Conservation (phyloP, 2,329 filamentous ascomycete genomes). For the Cladosporium sp. region DNA sequence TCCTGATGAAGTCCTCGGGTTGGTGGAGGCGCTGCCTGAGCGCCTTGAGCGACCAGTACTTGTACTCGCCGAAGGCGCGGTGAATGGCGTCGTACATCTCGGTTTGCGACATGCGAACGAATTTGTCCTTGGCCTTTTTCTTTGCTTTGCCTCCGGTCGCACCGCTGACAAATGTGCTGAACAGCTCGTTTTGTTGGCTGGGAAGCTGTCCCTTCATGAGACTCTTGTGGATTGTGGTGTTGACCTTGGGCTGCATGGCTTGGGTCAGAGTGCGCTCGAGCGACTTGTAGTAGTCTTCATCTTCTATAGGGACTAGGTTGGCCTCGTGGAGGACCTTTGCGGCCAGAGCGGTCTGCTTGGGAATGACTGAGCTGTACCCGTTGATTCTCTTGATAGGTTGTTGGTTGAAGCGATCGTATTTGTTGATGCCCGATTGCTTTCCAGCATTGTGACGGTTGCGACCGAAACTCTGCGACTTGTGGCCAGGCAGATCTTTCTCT, state of each 20-base stretch:
- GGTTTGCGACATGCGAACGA: constrained; percentile 82
- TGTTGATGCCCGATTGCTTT: constrained; percentile 22
- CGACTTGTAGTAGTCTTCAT: constrained; percentile 57
- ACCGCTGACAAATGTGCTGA: constrained; percentile 33
- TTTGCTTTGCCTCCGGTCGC: constrained; percentile 21
- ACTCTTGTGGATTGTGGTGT: constrained; percentile 27
- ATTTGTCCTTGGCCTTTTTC: constrained; percentile 65
- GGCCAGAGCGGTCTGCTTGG: constrained; percentile 73
- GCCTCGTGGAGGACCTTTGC: constrained; percentile 73
- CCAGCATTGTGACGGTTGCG: constrained; percentile 15
- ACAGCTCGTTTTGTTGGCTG: constrained; percentile 16
- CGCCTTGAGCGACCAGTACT: constrained; percentile 91
- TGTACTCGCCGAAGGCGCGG: constrained; percentile 75
- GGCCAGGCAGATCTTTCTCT: constrained; percentile 82
- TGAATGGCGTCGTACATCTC: constrained; percentile 84
- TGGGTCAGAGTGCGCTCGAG: constrained; percentile 10
- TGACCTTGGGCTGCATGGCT: constrained; percentile 30
- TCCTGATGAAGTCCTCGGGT: constrained; percentile 87
- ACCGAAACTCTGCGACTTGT: constrained; percentile 18
- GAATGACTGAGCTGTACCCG: constrained; percentile 28
- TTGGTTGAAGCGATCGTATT: constrained; percentile 23
- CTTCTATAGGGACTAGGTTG: constrained; percentile 65
- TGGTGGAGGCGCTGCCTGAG: constrained; percentile 74
- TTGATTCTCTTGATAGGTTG: constrained; percentile 21
- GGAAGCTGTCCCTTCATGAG: constrained; percentile 2